phyloP scores from a whole-genome alignment of 768 basidiomycete genomes.

The Xerocomus potaroensis region DNA sequence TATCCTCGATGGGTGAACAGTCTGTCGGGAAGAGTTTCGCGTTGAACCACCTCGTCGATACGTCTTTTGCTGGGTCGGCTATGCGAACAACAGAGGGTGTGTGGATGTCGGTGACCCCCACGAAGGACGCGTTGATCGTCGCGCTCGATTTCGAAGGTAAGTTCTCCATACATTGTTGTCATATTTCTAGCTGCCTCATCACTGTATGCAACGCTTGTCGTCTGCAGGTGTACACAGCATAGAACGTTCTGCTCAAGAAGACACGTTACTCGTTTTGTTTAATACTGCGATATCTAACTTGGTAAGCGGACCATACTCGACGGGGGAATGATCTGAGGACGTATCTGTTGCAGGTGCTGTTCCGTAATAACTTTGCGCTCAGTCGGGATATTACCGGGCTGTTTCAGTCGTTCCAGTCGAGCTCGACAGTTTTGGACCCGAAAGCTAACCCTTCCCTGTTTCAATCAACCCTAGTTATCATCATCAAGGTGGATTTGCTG shows the following conservation, averaged over 20 bases:
- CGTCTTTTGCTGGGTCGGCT: constrained; percentile 61
- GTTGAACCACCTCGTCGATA: constrained; percentile 58
- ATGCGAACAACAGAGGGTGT: constrained; percentile 68
- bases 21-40: constrained; percentile 60
- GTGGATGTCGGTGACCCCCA: constrained; percentile 66
- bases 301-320: constrained; percentile 37
- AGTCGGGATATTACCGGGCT: constrained; percentile 57
- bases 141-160: constrained; percentile 63
- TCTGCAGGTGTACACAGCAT: constrained; percentile 54
- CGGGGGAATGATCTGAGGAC: not conserved
- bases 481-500: constrained; percentile 47
- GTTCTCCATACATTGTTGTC: not conserved
- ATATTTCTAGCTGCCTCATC: not conserved
- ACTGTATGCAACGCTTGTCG: not conserved
- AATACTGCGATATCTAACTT: constrained; percentile 64
- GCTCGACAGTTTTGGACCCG: constrained; percentile 56
- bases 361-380: constrained; percentile 63
- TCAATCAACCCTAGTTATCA: constrained; percentile 54
- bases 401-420: constrained; percentile 59
- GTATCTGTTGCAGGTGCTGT: constrained; percentile 42
- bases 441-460: constrained; percentile 54
- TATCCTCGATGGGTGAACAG: constrained; percentile 68
- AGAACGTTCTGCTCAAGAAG: constrained; percentile 60
- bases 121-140: constrained; percentile 48
- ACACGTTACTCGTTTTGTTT: constrained; percentile 58